Evolutionary conservation across 148 eudicot species (phyloP).

Genomic region (Persicaria maculosa): DNA sequence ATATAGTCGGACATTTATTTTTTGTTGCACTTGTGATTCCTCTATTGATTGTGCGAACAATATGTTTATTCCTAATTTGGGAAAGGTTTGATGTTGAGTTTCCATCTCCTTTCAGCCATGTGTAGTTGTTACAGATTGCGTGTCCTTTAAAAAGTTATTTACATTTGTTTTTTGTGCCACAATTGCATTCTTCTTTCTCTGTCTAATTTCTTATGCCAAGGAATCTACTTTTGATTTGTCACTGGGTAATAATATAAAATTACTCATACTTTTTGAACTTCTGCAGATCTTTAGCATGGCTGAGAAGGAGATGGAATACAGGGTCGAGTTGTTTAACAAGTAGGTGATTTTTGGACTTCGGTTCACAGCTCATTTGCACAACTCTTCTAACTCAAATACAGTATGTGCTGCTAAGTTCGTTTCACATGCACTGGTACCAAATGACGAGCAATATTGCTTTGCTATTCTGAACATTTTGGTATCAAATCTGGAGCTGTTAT

Average conservation of each 20-base stretch:
- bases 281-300: slow-evolving; percentile 77
- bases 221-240: neutral
- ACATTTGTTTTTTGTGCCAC: neutral
- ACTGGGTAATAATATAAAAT: neutral
- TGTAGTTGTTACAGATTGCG: too few relatives aligned
- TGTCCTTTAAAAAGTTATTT: neutral
- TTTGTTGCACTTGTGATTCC: too few relatives aligned
- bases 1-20: too few relatives aligned
- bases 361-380: neutral
- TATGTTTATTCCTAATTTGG: too few relatives aligned
- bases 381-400: neutral
- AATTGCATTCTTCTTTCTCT: neutral
- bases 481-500: neutral
- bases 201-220: neutral
- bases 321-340: slow-evolving; percentile 92
- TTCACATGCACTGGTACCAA: too few relatives aligned
- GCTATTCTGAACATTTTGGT: neutral
- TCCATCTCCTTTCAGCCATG: too few relatives aligned
- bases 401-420: neutral
- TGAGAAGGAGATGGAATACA: slow-evolving; percentile 96
- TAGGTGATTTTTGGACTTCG: slow-evolving; percentile 26
- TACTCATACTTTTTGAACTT: neutral
- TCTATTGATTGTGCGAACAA: too few relatives aligned
- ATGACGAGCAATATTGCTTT: neutral
- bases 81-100: too few relatives aligned